These are phyloP conservation scores for Elaeagnus macrophylla DNA, from an alignment of 306 rosid genomes.

Conservation along the genomic window DNA sequence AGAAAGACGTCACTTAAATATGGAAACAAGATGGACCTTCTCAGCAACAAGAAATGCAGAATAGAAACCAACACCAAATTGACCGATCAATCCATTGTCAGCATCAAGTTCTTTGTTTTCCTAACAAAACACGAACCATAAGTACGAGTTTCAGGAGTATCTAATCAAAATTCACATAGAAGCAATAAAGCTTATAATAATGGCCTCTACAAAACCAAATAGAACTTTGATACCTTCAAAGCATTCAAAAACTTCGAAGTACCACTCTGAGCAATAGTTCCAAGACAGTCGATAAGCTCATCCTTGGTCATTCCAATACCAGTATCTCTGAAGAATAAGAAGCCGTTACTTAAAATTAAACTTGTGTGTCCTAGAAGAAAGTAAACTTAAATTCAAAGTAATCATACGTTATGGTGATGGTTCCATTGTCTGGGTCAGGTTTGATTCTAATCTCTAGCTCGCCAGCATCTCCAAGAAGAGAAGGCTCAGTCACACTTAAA, in stretches of 20 bases:
- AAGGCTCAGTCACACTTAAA: conserved; percentile 90
- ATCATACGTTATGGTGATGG: conserved; percentile 69
- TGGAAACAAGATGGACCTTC: conserved; percentile 41
- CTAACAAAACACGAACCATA: conserved; percentile 23
- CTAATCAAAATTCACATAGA: background rate
- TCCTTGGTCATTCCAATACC: conserved; percentile 98
- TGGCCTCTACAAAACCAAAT: background rate
- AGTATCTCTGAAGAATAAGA: conserved; percentile 51
- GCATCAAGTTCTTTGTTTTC: conserved; percentile 88
- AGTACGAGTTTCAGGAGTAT: conserved; percentile 1
- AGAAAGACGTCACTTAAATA: background rate
- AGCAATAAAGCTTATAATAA: background rate
- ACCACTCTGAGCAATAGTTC: conserved; percentile 99
- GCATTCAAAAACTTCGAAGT: conserved; percentile 92
- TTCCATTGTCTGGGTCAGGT: conserved; percentile 78
- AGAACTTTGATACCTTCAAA: conserved; percentile 45
- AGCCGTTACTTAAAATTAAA: background rate
- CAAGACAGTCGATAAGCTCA: conserved; percentile 91
- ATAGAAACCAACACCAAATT: conserved; percentile 98
- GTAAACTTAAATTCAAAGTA: background rate
- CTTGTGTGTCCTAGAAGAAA: background rate
- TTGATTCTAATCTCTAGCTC: conserved; percentile 82
- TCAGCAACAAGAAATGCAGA: conserved; percentile 97
- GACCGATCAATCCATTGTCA: conserved; percentile 87
- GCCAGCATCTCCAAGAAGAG: conserved; percentile 87